Conservation (phyloP, 352 stramenopile species). For the Thraustochytrium sp. region DNA sequence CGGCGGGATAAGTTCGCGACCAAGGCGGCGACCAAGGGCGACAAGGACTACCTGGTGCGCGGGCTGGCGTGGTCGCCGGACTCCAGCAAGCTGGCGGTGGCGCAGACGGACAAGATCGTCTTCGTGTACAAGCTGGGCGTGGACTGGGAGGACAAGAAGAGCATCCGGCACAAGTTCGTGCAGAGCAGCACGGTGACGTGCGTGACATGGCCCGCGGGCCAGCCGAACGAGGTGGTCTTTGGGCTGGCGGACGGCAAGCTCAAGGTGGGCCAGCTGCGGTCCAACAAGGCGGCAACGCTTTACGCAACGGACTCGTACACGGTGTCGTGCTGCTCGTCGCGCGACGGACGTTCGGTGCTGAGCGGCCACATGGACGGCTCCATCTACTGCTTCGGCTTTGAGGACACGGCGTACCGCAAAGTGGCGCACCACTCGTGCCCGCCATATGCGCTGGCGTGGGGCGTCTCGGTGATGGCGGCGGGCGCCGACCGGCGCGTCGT, state of each 20-base stretch:
- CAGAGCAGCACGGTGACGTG: constrained; percentile 72
- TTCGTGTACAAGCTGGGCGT: constrained; percentile 91
- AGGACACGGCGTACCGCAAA: constrained; percentile 74
- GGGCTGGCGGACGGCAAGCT: constrained; percentile 85
- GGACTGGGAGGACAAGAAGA: constrained; percentile 90
- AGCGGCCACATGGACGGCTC: constrained; percentile 81
- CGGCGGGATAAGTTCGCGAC: constrained; percentile 90
- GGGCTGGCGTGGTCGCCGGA: constrained; percentile 84
- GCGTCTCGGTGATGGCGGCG: constrained; percentile 75
- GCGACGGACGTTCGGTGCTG: constrained; percentile 73
- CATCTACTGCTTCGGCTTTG: constrained; percentile 85
- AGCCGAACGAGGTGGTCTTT: constrained; percentile 87
- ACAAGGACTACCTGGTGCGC: constrained; percentile 87
- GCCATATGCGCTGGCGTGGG: constrained; percentile 82
- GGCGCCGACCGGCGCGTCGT: constrained; percentile 78
- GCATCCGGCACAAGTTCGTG: constrained; percentile 90
- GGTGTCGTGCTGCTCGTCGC: constrained; percentile 60
- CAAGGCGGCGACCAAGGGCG: constrained; percentile 83
- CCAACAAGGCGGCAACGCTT: constrained; percentile 81
- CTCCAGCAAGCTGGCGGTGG: constrained; percentile 84
- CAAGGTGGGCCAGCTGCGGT: constrained; percentile 81
- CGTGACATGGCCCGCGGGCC: constrained; percentile 77
- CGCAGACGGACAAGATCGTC: constrained; percentile 90
- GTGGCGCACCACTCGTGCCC: constrained; percentile 76
- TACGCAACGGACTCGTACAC: constrained; percentile 64